Conservation (phyloP, 208 protist species). For the Phytomonas sp. region DNA sequence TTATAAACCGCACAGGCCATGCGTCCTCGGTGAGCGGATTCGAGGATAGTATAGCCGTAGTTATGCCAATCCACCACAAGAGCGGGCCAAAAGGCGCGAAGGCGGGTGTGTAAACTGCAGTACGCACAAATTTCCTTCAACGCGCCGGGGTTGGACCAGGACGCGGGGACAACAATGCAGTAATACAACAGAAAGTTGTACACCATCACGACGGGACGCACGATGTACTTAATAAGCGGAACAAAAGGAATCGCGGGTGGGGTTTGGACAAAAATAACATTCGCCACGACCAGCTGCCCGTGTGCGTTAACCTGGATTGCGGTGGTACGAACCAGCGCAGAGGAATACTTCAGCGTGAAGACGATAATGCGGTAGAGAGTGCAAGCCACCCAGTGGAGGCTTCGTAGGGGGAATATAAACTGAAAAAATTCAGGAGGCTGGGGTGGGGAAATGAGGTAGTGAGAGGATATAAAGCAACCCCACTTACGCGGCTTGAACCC, state of each 20-base stretch:
- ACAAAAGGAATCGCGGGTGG: constrained; percentile 82
- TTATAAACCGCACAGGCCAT: constrained; percentile 51
- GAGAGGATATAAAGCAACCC: constrained; percentile 23
- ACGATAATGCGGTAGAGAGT: constrained; percentile 45
- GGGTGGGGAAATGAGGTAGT: constrained; percentile 28
- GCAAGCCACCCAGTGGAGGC: constrained; percentile 47
- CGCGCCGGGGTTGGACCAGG: constrained; percentile 48
- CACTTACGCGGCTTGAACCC: neutral
- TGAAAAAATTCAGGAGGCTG: constrained; percentile 51
- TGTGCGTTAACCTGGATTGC: constrained; percentile 59
- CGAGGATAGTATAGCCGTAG: constrained; percentile 83
- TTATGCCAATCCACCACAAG: constrained; percentile 91
- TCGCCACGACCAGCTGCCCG: constrained; percentile 55
- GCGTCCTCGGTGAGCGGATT: constrained; percentile 37
- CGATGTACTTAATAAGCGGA: constrained; percentile 59
- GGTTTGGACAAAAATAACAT: constrained; percentile 67
- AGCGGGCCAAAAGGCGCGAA: constrained; percentile 34
- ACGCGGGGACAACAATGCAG: constrained; percentile 54
- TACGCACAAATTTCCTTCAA: constrained; percentile 45
- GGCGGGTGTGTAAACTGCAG: constrained; percentile 14
- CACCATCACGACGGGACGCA: constrained; percentile 40
- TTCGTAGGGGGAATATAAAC: constrained; percentile 31
- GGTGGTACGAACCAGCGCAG: constrained; percentile 36
- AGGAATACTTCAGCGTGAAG: constrained; percentile 29
- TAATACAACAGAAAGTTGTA: constrained; percentile 68